Evolutionary conservation across 2,329 filamentous ascomycete species (phyloP).

Genomic region (Diaporthe ilicicola): DNA sequence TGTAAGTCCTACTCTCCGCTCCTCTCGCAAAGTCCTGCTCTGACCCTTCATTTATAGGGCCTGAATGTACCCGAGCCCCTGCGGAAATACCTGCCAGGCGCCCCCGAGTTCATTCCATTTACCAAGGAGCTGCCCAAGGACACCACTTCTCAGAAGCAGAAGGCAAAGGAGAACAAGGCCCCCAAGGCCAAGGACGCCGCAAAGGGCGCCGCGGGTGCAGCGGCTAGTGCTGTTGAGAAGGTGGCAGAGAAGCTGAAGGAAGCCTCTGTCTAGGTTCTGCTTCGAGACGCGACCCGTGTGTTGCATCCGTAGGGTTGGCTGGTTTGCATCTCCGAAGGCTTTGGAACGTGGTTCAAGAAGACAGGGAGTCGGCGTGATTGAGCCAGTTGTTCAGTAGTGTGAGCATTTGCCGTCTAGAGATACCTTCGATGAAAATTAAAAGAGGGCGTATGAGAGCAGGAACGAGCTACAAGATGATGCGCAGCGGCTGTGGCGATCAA

Average conservation of each 20-base stretch:
- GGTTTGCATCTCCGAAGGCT: background rate
- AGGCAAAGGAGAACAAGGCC: constrained; percentile 36
- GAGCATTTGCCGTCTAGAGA: constrained; percentile 16
- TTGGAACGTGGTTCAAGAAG: background rate
- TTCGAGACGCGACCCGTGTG: background rate
- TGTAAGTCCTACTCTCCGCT: constrained; percentile 55
- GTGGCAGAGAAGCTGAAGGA: constrained; percentile 41
- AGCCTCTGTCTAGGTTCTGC: constrained; percentile 37
- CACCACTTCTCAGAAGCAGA: constrained; percentile 37
- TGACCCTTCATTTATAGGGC: constrained; percentile 57
- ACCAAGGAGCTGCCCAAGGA: constrained; percentile 86
- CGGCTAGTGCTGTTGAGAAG: constrained; percentile 36
- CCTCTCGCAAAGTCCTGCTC: background rate
- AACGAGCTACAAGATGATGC: background rate
- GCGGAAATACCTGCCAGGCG: constrained; percentile 88
- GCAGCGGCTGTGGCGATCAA: background rate
- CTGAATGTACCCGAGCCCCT: constrained; percentile 83
- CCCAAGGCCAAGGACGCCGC: constrained; percentile 38
- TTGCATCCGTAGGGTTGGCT: constrained; percentile 7
- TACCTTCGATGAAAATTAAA: constrained; percentile 10
- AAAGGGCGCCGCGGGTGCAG: constrained; percentile 32
- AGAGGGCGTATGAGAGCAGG: background rate
- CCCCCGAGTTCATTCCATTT: constrained; percentile 89
- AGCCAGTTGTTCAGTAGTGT: background rate
- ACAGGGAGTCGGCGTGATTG: background rate